These are phyloP conservation scores for Debaryomycetaceae sp. DNA, from an alignment of 1,139 yeast genomes.

Conservation along the genomic window DNA sequence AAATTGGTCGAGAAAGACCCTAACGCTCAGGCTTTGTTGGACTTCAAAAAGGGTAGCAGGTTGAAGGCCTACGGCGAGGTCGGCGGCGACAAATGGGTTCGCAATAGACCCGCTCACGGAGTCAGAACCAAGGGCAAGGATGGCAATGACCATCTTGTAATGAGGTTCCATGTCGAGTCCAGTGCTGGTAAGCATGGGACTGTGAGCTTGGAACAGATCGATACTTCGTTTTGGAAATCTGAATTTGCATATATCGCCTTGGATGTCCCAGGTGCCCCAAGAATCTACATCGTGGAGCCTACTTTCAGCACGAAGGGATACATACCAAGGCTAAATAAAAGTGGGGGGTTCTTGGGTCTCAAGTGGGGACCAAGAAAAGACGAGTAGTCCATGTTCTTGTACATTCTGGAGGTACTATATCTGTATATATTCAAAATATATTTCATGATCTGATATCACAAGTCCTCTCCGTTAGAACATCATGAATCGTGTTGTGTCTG, in stretches of 20 bases:
- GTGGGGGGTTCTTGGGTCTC: constrained; percentile 68
- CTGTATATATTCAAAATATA: not conserved
- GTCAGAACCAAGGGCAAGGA: constrained; percentile 57
- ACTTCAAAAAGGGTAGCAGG: constrained; percentile 52
- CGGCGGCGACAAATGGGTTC: constrained; percentile 70
- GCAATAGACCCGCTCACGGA: constrained; percentile 76
- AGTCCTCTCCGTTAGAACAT: too few species aligned
- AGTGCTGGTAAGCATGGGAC: constrained; percentile 50
- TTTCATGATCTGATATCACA: too few species aligned
- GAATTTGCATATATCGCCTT: constrained; percentile 72
- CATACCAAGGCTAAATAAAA: constrained; percentile 27
- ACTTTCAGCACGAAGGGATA: constrained; percentile 38
- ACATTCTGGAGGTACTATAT: not conserved
- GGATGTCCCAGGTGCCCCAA: constrained; percentile 68
- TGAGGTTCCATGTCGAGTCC: constrained; percentile 87
- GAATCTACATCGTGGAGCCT: constrained; percentile 72
- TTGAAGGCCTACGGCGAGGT: constrained; percentile 83
- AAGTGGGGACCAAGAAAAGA: constrained; percentile 81
- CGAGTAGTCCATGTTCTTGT: constrained; percentile 12
- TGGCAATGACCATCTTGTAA: constrained; percentile 74
- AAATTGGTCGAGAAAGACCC: constrained; percentile 67
- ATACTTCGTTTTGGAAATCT: constrained; percentile 61
- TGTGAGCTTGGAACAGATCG: constrained; percentile 76
- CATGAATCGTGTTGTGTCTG: too few species aligned
- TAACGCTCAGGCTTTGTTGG: constrained; percentile 54